Base-by-base conservation (phyloP, 1,284 basidiomycete genomes). In the Puccinia polysora region DNA sequence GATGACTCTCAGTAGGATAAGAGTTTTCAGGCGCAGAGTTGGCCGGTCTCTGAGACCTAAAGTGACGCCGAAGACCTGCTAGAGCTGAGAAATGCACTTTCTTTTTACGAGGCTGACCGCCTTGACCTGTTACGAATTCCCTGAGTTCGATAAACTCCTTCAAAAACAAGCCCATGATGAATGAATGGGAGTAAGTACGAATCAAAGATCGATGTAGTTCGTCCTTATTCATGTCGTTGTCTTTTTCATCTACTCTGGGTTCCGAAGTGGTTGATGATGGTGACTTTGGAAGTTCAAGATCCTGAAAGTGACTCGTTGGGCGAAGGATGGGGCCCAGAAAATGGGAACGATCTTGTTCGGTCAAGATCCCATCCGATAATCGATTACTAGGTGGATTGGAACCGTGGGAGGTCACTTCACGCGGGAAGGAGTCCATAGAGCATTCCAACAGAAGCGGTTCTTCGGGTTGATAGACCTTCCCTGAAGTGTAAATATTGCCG, bases 51-150 rank as follows among this genome's bases (percentile, higher is more conserved):
- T 30, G 45, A 14, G 6, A 23, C 32, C 25, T 25, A 14, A 60
- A 14, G 25, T 25, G 25, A 38, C 38, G n/a, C 23, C 23, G 8
- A 40, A 78, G 65, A 34, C 65, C 65, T 65, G 79, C 78, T 59
- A 80, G 78, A 63, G 79, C 74, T 72, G 80, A 79, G 45, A 80
- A 71, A 63, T 80, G 79, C 1, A 81, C 47, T 3, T 75, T 60
- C 62, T 78, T 76, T 30, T 65, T 65, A 0, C 64, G 64, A 23
- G 38, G 32, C 6, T n/a, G 10, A 15, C 36, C 64, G 25, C 28
- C 52, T 38, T 50, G 40, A 18, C 25, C 52, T 15, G 40, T 50
- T 2, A 53, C 32, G 23, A 52, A 40, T n/a, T 65, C 40, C 20
- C 58, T 60, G 34, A 60, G 20, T 25, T 60, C 40, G 20, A 60